Conservation (phyloP, 1,139 yeast species). For the Nakaseomyces delphensis region DNA sequence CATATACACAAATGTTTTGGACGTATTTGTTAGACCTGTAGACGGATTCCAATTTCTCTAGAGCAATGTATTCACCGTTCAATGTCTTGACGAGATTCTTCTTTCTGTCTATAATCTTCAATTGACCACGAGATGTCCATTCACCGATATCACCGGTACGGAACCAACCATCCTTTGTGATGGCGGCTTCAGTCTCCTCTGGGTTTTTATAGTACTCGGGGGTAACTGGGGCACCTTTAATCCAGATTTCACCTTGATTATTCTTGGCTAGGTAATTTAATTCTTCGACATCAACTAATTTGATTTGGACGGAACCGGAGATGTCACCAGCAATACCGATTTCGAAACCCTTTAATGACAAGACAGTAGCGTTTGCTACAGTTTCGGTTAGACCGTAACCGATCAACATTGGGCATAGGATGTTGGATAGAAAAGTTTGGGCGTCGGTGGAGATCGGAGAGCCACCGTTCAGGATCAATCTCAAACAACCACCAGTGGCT, state of each 20-base stretch:
- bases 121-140: constrained; percentile 74
- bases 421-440: constrained; percentile 69
- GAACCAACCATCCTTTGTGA: constrained; percentile 79
- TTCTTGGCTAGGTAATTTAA: constrained; percentile 88
- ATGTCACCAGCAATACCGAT: constrained; percentile 75
- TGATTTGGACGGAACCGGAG: constrained; percentile 75
- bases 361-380: constrained; percentile 74
- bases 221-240: constrained; percentile 66
- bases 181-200: constrained; percentile 69
- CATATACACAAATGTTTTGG: constrained; percentile 81
- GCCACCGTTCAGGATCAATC: constrained; percentile 80
- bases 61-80: constrained; percentile 96
- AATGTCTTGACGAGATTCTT: constrained; percentile 93
- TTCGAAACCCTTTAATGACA: constrained; percentile 57
- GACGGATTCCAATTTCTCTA: constrained; percentile 79
- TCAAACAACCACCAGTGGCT: constrained; percentile 90
- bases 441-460: constrained; percentile 82
- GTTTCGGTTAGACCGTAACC: constrained; percentile 98
- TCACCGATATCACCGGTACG: constrained; percentile 96
- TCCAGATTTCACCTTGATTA: constrained; percentile 85
- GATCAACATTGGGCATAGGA: constrained; percentile 80
- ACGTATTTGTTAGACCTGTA: constrained; percentile 81
- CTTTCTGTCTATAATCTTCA: constrained; percentile 84
- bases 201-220: constrained; percentile 76
- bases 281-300: constrained; percentile 84